Percentiles rank a stretch among this genome's conserved stretches.
Evolutionary conservation across 352 stramenopile species (phyloP).

Genomic region (Pythium vanterpoolii): DNA sequence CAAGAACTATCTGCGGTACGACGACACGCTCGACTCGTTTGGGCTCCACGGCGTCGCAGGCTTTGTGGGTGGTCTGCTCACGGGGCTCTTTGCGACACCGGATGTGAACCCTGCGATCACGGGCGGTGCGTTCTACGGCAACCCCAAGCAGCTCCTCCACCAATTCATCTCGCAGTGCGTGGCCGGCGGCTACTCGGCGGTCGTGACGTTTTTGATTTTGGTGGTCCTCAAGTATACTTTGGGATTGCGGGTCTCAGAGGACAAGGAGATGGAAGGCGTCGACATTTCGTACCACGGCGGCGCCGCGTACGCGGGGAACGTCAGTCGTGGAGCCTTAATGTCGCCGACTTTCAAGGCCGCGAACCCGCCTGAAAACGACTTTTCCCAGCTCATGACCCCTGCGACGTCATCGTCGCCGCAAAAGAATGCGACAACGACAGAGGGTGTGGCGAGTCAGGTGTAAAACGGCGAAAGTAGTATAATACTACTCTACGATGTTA

Average conservation of each 20-base stretch:
- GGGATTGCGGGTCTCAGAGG: constrained; percentile 66
- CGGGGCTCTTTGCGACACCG: constrained; percentile 63
- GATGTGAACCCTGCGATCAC: constrained; percentile 56
- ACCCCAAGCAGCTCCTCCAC: constrained; percentile 41
- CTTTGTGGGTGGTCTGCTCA: constrained; percentile 58
- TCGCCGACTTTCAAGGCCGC: constrained; percentile 33
- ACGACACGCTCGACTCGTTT: constrained; percentile 83
- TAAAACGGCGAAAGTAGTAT: not conserved
- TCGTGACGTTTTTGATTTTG: constrained; percentile 70
- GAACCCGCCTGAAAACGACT: constrained; percentile 31
- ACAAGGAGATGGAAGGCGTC: constrained; percentile 76
- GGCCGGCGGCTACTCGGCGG: constrained; percentile 57
- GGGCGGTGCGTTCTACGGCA: constrained; percentile 52
- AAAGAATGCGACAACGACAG: not conserved
- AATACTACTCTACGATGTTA: no score
- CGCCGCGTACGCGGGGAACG: constrained; percentile 43
- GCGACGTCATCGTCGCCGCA: not conserved
- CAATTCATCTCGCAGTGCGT: constrained; percentile 58
- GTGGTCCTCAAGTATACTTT: constrained; percentile 68
- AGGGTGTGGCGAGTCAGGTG: not conserved
- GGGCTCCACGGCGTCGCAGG: constrained; percentile 68
- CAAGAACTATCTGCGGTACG: constrained; percentile 68
- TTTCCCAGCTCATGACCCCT: constrained; percentile 32
- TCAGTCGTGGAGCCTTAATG: constrained; percentile 24
- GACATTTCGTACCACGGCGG: constrained; percentile 78